Percentiles rank a stretch among this genome's conserved stretches.
These are phyloP conservation scores for Sclerotinia glacialis DNA, from an alignment of 2,329 filamentous ascomycete genomes.

Conservation along the genomic window DNA sequence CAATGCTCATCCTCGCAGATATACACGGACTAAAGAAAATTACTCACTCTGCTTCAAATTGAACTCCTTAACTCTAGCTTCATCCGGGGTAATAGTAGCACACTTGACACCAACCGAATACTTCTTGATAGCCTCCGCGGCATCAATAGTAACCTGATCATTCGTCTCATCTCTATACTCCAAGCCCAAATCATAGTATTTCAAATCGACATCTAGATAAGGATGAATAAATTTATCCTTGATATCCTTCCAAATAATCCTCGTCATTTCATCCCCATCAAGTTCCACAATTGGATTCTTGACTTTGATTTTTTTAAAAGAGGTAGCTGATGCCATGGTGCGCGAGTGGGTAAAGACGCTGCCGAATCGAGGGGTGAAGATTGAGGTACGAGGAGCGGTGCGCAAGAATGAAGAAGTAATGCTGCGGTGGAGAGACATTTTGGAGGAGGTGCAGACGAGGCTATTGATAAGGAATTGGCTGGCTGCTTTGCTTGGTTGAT, in stretches of 20 bases:
- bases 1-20: not conserved
- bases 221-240: constrained; percentile 98
- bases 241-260: constrained; percentile 98
- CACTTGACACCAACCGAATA: constrained; percentile 99
- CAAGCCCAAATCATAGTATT: constrained; percentile 94
- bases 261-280: constrained; percentile 94
- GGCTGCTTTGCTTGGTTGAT: not conserved
- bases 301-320: constrained; percentile 89
- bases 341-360: constrained; percentile 40
- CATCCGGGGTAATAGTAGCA: constrained; percentile 97
- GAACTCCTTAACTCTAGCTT: constrained; percentile 95
- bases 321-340: constrained; percentile 52
- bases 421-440: constrained; percentile 17
- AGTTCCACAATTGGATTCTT: constrained; percentile 98
- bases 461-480: not conserved
- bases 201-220: constrained; percentile 95
- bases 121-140: constrained; percentile 97
- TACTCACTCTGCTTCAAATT: constrained; percentile 91
- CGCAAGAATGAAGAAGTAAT: constrained; percentile 11
- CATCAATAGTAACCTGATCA: constrained; percentile 92
- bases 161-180: constrained; percentile 94
- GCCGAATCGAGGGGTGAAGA: constrained; percentile 26
- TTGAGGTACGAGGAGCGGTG: constrained; percentile 8
- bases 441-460: not conserved
- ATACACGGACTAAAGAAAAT: not conserved